Base-by-base conservation (phyloP, 208 protist genomes). In the Wallacemonas sp. region DNA sequence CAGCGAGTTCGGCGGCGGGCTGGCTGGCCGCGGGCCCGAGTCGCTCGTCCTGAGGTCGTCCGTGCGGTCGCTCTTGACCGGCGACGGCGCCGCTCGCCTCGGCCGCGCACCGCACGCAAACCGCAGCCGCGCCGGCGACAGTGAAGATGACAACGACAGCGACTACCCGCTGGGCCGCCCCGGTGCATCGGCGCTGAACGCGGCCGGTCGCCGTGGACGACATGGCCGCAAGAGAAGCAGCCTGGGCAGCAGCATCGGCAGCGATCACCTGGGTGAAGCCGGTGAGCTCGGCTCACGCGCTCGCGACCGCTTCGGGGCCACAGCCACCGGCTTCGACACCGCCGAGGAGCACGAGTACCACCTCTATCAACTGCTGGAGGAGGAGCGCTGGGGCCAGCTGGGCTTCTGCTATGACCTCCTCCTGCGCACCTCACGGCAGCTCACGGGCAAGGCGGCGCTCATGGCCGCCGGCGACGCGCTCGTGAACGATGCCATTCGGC, bases 401-500 rank as follows among this genome's bases (percentile, higher is more conserved):
- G 81, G 56, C 17, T 56, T 65, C 11, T 91, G 81, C 61, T 82
- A 95, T 48, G 78, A 90, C 30, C 70, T 81, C 44, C 12, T 95
- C 17, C 56, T 93, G 61, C 68, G 75, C n/a, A 62, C 64, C 24
- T 77, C 86, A 1, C 52, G 48, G 17, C 43, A 60, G 6, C 41
- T 74, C 23, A 41, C 61, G 16, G 58, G 39, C 21, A 58, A 76
- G 12, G 76, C 75, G 3, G 68, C 80, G 0, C 11, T 49, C 4
- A 63, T 57, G 21, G 79, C 84, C 2, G 76, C 81, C 11, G 27
- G 23, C 5, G 72, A 95, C 65, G 62, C 66, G 11, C 36, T 81
- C 9, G 70, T 95, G 27, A 92, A 92, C 65, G 81, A 91, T 61
- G 36, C 89, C 29, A 90, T 95, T 49, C 75, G 73, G 2, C 89